These are phyloP conservation scores for Globisporangium echinulatum DNA, from an alignment of 352 stramenopile species.

Conservation along the genomic window DNA sequence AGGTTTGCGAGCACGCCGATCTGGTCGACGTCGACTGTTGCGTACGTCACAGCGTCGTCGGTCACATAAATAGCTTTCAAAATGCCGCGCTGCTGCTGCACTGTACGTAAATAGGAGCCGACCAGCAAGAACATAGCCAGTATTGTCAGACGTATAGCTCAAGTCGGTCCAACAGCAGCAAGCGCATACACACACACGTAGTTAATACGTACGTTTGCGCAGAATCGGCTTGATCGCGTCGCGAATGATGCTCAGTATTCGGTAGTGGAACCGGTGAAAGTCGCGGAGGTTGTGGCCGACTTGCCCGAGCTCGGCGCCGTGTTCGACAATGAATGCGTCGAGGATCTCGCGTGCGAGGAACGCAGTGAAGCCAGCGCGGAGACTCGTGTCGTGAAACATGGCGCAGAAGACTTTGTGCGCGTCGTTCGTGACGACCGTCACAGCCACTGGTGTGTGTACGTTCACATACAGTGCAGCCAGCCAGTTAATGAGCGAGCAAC, in stretches of 20 bases:
- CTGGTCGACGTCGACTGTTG: conserved; percentile 85
- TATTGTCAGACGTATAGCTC: too few species aligned
- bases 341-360: conserved; percentile 89
- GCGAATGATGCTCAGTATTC: conserved; percentile 75
- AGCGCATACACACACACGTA: not conserved
- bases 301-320: conserved; percentile 68
- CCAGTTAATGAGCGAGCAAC: not conserved
- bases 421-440: conserved; percentile 88
- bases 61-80: conserved; percentile 87
- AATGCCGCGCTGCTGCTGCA: conserved; percentile 86
- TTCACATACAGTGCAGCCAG: not conserved
- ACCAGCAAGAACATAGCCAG: too few species aligned
- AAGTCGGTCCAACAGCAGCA: not conserved
- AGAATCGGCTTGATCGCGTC: conserved; percentile 83
- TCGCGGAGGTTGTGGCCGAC: conserved; percentile 88
- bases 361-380: conserved; percentile 72
- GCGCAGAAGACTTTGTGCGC: conserved; percentile 88
- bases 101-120: conserved; percentile 14
- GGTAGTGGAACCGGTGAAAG: conserved; percentile 88
- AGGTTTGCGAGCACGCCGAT: conserved; percentile 89
- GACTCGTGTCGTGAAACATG: conserved; percentile 84
- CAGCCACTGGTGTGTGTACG: conserved; percentile 41
- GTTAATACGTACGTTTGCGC: conserved; percentile 50
- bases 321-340: conserved; percentile 73
- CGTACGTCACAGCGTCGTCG: conserved; percentile 72